A percentile compares a stretch with the other conserved stretches of the same genome.
Conservation (phyloP, 345 rosid species). For the Brassica juncea region DNA sequence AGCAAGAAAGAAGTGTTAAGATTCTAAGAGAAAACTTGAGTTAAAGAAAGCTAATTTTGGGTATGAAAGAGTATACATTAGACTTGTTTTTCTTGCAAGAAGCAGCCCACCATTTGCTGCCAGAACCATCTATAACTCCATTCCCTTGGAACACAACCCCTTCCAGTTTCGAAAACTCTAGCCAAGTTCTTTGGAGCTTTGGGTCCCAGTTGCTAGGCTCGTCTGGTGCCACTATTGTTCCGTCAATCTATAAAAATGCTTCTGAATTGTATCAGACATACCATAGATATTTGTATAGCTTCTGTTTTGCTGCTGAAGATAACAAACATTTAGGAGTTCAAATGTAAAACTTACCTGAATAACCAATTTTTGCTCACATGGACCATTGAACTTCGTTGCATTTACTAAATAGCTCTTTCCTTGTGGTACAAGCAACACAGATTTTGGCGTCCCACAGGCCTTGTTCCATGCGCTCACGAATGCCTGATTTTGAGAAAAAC, state of each 20-base stretch:
- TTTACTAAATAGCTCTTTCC: conserved; percentile 72
- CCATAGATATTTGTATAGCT: neutral
- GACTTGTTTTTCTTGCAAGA: conserved; percentile 95
- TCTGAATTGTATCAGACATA: conserved; percentile 6
- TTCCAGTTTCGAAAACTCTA: conserved; percentile 74
- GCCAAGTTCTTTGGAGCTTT: conserved; percentile 65
- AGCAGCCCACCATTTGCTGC: conserved; percentile 98
- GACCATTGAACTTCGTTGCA: conserved; percentile 89
- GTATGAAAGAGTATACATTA: conserved; percentile 51
- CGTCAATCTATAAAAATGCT: conserved; percentile 68
- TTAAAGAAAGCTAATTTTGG: conserved; percentile 6
- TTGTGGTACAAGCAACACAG: conserved; percentile 82
- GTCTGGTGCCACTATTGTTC: conserved; percentile 85
- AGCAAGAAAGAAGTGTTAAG: conserved; percentile 35
- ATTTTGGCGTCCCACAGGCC: conserved; percentile 60
- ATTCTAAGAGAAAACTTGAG: neutral
- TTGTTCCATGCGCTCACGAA: conserved; percentile 77
- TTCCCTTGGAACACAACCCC: conserved; percentile 77
- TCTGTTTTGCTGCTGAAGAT: conserved; percentile 1
- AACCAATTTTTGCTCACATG: conserved; percentile 72
- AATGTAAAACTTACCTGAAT: conserved; percentile 61
- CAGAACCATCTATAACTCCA: conserved; percentile 95
- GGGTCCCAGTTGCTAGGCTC: conserved; percentile 94
- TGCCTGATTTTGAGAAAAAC: conserved; percentile 53
- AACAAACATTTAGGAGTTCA: neutral